phyloP scores from a whole-genome alignment of 1,139 yeast species.

The Zygosaccharomyces sapae region DNA sequence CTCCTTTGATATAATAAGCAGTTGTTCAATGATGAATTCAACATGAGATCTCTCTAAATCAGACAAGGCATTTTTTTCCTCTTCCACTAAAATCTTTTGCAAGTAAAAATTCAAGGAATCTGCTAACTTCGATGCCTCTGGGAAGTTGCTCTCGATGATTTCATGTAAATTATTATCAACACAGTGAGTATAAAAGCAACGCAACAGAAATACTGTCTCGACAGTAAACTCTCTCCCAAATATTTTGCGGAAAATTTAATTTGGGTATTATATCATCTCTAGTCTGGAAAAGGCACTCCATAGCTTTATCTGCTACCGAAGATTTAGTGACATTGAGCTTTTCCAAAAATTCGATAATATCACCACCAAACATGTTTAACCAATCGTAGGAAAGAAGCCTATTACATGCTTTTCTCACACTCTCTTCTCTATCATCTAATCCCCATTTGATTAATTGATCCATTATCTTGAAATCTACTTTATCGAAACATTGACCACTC shows the following conservation, averaged over 20 bases:
- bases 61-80: constrained; percentile 19
- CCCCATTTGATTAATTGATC: constrained; percentile 79
- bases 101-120: constrained; percentile 33
- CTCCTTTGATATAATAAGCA: constrained; percentile 60
- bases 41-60: constrained; percentile 48
- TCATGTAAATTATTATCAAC: constrained; percentile 49
- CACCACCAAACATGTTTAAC: constrained; percentile 66
- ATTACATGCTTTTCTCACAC: constrained; percentile 68
- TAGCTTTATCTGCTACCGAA: constrained; percentile 61
- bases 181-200: constrained; percentile 66
- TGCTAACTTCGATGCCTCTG: constrained; percentile 76
- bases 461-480: constrained; percentile 55
- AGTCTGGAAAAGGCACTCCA: constrained; percentile 56
- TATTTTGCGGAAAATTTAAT: constrained; percentile 53
- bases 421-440: constrained; percentile 73
- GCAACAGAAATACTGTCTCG: constrained; percentile 68
- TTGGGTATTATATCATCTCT: constrained; percentile 59
- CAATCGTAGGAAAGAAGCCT: constrained; percentile 68
- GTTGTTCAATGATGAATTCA: constrained; percentile 73
- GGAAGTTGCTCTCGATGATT: constrained; percentile 67
- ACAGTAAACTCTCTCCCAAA: constrained; percentile 71
- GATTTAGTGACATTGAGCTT: constrained; percentile 64
- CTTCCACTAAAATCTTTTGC: constrained; percentile 47
- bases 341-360: constrained; percentile 67
- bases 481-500: constrained; percentile 53